phyloP scores from a whole-genome alignment of 371 early-diverging fungal species.

The Batkoa obscura region DNA sequence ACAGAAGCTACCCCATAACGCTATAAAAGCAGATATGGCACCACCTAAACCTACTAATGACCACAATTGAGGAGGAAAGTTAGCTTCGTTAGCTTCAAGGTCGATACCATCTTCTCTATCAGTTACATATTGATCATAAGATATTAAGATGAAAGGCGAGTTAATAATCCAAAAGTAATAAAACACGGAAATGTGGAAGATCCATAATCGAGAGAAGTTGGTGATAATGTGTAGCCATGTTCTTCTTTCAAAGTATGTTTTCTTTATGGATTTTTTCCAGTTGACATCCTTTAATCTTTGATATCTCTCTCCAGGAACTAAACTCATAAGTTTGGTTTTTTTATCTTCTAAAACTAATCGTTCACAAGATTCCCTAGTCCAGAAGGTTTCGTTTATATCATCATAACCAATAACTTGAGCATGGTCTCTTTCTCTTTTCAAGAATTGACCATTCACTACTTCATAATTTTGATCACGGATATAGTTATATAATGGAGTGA shows the following conservation, averaged over 20 bases:
- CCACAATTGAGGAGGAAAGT: slow-evolving; percentile 29
- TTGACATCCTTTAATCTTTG: slow-evolving; percentile 34
- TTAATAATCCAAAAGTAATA: slow-evolving; percentile 65
- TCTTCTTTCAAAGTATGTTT: slow-evolving; percentile 75
- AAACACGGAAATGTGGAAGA: slow-evolving; percentile 62
- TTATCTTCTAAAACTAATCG: slow-evolving; percentile 25
- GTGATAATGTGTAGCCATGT: slow-evolving; percentile 67
- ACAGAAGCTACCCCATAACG: slow-evolving; percentile 39
- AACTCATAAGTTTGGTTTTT: slow-evolving; percentile 29
- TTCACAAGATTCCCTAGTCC: slow-evolving; percentile 47
- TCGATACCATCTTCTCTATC: slow-evolving; percentile 13
- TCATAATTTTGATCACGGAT: slow-evolving; percentile 63
- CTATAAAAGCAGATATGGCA: slow-evolving; percentile 41
- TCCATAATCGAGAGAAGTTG: slow-evolving; percentile 77
- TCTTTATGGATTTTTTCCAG: slow-evolving; percentile 50
- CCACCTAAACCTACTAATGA: slow-evolving; percentile 61
- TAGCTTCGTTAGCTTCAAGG: slow-evolving; percentile 19
- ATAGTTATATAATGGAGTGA: slow-evolving; percentile 56
- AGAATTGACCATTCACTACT: slow-evolving; percentile 38
- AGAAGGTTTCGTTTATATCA: slow-evolving; percentile 79
- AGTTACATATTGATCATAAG: not conserved
- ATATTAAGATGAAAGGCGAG: slow-evolving; percentile 40
- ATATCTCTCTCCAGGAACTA: slow-evolving; percentile 46
- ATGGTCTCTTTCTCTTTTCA: slow-evolving; percentile 68
- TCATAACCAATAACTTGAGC: slow-evolving; percentile 67